A percentile compares a stretch with the other conserved stretches of the same genome.
phyloP scores from a whole-genome alignment of 495 filamentous ascomycete species.

The Podospora fimiseda region DNA sequence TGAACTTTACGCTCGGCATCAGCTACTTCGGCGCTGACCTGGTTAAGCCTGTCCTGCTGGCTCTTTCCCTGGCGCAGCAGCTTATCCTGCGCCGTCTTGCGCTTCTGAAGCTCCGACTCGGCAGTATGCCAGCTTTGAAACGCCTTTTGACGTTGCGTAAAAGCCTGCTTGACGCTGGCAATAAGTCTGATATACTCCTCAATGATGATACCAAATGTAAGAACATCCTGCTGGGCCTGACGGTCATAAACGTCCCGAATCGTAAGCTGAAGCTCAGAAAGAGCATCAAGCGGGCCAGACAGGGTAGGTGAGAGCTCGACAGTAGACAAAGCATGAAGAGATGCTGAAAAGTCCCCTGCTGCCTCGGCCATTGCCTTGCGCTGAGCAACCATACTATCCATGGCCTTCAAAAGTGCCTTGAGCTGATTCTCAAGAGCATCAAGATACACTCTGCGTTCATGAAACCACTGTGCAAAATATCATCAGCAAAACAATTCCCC shows the following conservation, averaged over 20 bases:
- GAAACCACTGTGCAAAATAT: conserved; percentile 71
- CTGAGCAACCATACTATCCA: conserved; percentile 85
- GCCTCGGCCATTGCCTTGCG: conserved; percentile 89
- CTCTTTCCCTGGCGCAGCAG: conserved; percentile 85
- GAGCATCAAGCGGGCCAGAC: conserved; percentile 77
- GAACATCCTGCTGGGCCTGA: conserved; percentile 92
- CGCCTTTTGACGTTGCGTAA: conserved; percentile 86
- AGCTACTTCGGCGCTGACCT: conserved; percentile 82
- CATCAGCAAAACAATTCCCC: too few relatives aligned
- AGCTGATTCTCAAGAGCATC: conserved; percentile 93
- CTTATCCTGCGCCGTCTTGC: conserved; percentile 82
- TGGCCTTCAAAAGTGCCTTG: conserved; percentile 86
- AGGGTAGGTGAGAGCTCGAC: conserved; percentile 87
- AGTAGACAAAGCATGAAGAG: conserved; percentile 78
- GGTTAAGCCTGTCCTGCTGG: conserved; percentile 90
- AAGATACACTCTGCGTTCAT: conserved; percentile 88
- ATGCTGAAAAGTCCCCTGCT: conserved; percentile 84
- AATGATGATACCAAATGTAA: conserved; percentile 93
- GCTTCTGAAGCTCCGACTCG: conserved; percentile 81
- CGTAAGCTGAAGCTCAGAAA: conserved; percentile 87
- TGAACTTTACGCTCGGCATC: conserved; percentile 94
- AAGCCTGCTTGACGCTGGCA: conserved; percentile 85
- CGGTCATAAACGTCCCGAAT: conserved; percentile 93
- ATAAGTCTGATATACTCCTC: conserved; percentile 98
- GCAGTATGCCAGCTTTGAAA: conserved; percentile 89